Evolutionary conservation across 768 basidiomycete species (phyloP).

Genomic region (Panus rudis): DNA sequence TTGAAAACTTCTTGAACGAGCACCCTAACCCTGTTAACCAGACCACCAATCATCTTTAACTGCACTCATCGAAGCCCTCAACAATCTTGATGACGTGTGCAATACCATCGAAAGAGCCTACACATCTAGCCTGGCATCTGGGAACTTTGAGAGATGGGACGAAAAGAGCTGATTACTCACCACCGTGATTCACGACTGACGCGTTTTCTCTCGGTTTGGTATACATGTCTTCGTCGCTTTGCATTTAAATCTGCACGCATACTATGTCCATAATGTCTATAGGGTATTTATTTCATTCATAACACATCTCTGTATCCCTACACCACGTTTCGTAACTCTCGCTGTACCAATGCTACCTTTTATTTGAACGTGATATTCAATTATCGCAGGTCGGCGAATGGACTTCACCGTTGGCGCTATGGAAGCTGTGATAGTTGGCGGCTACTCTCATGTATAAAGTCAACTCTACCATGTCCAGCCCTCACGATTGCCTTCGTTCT

Average conservation of each 20-base stretch:
- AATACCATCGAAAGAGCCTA: conserved; percentile 67
- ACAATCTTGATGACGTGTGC: conserved; percentile 73
- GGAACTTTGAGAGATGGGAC: conserved; percentile 58
- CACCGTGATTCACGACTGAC: neutral
- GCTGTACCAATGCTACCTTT: neutral
- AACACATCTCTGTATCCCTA: neutral
- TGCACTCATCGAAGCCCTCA: conserved; percentile 70
- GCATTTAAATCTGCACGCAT: neutral
- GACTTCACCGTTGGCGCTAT: no score
- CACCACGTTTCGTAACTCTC: neutral
- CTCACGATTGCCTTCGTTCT: no score
- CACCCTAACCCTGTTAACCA: conserved; percentile 22
- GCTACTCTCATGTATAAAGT: no score
- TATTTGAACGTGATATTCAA: no score
- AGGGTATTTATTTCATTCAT: neutral
- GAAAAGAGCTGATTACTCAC: conserved; percentile 45
- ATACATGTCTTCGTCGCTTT: neutral
- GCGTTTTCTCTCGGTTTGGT: conserved; percentile 3
- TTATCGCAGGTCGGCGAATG: no score
- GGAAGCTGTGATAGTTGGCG: no score
- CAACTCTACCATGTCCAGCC: no score
- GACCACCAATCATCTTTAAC: conserved; percentile 83
- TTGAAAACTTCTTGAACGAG: neutral
- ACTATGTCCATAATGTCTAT: neutral
- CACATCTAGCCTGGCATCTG: conserved; percentile 44